Evolutionary conservation across 2,329 filamentous ascomycete genomes (phyloP).

Genomic region (Aspergillus brunneoviolaceus): DNA sequence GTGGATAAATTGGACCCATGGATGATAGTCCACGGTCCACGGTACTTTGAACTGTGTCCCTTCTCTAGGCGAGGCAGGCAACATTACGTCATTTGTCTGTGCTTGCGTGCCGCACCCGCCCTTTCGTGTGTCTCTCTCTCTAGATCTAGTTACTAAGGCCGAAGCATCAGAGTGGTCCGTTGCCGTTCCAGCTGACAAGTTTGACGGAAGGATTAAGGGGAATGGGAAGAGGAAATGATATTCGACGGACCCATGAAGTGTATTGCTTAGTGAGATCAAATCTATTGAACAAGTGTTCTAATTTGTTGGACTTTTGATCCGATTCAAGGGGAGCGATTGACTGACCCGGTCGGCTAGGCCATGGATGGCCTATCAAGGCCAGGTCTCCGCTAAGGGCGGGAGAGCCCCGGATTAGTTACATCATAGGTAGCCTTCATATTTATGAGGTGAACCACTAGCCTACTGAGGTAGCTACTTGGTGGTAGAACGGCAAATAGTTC

Average conservation of each 20-base stretch:
- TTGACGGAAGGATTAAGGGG: neutral
- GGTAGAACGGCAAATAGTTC: no score
- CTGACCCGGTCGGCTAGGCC: neutral
- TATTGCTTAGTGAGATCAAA: neutral
- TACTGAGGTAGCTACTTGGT: no score
- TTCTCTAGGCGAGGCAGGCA: neutral
- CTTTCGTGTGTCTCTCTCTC: neutral
- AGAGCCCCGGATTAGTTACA: neutral
- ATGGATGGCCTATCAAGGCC: neutral
- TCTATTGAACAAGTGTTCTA: neutral
- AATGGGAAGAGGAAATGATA: slow-evolving; percentile 4
- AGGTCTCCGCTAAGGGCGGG: neutral
- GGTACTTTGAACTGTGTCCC: neutral
- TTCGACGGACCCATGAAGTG: neutral
- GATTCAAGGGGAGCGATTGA: slow-evolving; percentile 7
- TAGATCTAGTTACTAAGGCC: no score
- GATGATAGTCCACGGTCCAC: neutral
- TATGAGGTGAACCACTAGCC: no score
- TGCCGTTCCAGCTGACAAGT: neutral
- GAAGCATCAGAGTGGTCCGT: neutral
- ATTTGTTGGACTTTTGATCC: slow-evolving; percentile 10
- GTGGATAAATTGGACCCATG: no score
- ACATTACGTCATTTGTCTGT: slow-evolving; percentile 1
- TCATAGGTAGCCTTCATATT: neutral
- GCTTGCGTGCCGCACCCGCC: neutral